Conservation (phyloP, 345 rosid genomes). For the Excoecaria agallocha region DNA sequence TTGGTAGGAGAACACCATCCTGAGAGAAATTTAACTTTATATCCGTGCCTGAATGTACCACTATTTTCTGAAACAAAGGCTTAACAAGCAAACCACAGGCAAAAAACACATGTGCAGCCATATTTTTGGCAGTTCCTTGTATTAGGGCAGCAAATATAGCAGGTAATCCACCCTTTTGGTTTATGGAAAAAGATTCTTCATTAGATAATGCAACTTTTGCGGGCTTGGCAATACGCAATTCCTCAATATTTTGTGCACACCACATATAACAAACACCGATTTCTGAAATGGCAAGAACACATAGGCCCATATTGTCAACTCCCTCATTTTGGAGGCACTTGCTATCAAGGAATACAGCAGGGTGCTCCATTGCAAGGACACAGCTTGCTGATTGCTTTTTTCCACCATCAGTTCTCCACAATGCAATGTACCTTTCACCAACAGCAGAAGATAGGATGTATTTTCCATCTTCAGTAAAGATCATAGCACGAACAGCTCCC, state of each 20-base stretch:
- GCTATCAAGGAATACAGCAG: conserved; percentile 77
- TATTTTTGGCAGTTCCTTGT: conserved; percentile 55
- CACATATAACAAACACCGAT: conserved; percentile 83
- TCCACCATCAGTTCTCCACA: conserved; percentile 72
- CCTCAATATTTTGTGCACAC: conserved; percentile 65
- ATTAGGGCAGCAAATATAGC: conserved; percentile 77
- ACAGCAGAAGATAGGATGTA: conserved; percentile 74
- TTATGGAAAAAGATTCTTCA: conserved; percentile 43
- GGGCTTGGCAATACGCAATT: conserved; percentile 55
- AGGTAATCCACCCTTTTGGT: conserved; percentile 46
- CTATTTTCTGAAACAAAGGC: conserved; percentile 79
- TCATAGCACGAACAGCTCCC: conserved; percentile 77
- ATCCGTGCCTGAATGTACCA: conserved; percentile 60
- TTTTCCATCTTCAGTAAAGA: conserved; percentile 76
- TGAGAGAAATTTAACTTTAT: conserved; percentile 56
- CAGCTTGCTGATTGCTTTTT: conserved; percentile 84
- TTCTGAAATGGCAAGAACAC: conserved; percentile 78
- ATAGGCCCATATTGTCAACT: conserved; percentile 45
- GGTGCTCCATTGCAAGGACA: conserved; percentile 92
- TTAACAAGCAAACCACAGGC: conserved; percentile 76
- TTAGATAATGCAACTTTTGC: conserved; percentile 57
- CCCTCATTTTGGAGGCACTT: conserved; percentile 40
- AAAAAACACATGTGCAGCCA: conserved; percentile 55
- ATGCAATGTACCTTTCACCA: conserved; percentile 71
- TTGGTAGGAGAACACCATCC: conserved; percentile 73